Evolutionary conservation across 1,139 yeast genomes (phyloP).

Genomic region (Suhomyces terraborum): DNA sequence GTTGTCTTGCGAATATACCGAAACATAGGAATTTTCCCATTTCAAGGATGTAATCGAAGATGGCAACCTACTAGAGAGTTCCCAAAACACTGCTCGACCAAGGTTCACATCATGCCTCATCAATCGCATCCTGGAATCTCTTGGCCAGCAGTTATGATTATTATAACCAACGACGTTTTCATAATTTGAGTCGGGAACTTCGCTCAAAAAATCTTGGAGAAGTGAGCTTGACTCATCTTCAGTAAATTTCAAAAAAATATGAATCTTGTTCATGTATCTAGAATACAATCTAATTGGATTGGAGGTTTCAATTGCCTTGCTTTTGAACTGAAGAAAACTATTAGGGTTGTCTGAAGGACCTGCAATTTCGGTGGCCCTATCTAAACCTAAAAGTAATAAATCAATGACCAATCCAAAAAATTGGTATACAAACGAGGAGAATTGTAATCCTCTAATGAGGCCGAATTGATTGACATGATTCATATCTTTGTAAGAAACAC

Average conservation of each 20-base stretch:
- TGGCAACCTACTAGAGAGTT: conserved; percentile 78
- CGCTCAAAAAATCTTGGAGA: conserved; percentile 72
- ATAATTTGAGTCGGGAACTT: conserved; percentile 90
- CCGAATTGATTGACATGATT: conserved; percentile 90
- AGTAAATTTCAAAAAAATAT: conserved; percentile 74
- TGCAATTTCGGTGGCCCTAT: conserved; percentile 85
- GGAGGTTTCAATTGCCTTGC: conserved; percentile 55
- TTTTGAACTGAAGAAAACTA: conserved; percentile 71
- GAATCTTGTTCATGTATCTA: conserved; percentile 80
- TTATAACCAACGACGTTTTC: conserved; percentile 87
- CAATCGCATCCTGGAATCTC: conserved; percentile 86
- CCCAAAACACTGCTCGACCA: conserved; percentile 94
- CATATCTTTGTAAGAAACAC: conserved; percentile 90
- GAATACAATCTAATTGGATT: conserved; percentile 80
- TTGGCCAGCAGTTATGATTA: conserved; percentile 93
- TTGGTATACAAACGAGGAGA: conserved; percentile 86
- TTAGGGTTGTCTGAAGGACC: conserved; percentile 76
- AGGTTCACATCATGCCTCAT: conserved; percentile 90
- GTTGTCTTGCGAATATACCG: conserved; percentile 88
- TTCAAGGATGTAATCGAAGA: conserved; percentile 66
- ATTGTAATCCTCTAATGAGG: conserved; percentile 82
- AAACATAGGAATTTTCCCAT: conserved; percentile 83
- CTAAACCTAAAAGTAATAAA: conserved; percentile 77
- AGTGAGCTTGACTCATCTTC: conserved; percentile 70
- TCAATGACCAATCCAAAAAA: conserved; percentile 87